phyloP scores from a whole-genome alignment of 164 flowering plant species.

The Chimonanthus salicifolius region DNA sequence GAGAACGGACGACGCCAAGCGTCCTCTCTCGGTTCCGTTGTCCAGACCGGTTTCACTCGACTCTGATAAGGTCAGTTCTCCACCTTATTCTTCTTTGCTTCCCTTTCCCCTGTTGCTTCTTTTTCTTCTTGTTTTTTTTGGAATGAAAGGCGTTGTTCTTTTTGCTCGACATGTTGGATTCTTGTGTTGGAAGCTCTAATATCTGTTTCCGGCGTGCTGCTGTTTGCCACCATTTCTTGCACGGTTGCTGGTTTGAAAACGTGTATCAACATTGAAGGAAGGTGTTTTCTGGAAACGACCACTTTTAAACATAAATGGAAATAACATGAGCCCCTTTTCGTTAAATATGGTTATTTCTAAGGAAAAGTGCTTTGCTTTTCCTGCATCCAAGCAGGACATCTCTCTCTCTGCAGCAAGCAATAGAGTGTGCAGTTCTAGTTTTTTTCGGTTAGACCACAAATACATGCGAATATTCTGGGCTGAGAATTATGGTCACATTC shows the following conservation, averaged over 20 bases:
- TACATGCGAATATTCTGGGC: no score
- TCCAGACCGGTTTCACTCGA: constrained; percentile 22
- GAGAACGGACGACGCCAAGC: constrained; percentile 33
- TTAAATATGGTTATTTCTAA: no score
- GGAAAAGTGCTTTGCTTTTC: no score
- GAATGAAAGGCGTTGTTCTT: neutral
- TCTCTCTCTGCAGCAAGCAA: no score
- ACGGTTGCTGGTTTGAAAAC: neutral
- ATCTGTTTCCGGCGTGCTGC: neutral
- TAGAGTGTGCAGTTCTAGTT: no score
- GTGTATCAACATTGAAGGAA: no score
- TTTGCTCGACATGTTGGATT: neutral
- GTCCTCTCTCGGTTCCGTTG: constrained; percentile 30
- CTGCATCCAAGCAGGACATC: no score
- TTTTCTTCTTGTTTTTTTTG: neutral
- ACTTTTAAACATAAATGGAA: no score
- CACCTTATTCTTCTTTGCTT: neutral
- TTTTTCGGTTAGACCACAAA: no score
- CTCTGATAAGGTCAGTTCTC: constrained; percentile 26
- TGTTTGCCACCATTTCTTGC: neutral
- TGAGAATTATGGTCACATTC: no score
- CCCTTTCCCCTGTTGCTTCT: neutral
- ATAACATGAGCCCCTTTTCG: no score
- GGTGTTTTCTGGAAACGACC: no score
- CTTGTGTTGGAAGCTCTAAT: neutral